These are phyloP conservation scores for Backusella circina DNA, from an alignment of 192 early-diverging fungal species.

Conservation along the genomic window DNA sequence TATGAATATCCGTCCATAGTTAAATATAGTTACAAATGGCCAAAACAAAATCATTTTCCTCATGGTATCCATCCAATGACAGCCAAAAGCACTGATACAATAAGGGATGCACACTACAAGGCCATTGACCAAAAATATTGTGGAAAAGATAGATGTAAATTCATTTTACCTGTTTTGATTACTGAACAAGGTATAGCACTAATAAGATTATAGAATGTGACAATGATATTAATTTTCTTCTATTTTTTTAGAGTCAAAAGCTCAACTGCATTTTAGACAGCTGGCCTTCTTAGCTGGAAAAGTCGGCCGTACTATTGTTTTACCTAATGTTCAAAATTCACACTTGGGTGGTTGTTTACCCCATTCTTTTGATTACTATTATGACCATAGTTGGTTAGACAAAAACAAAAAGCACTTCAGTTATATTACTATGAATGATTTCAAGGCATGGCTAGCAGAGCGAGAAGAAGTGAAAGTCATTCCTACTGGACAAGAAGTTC, in stretches of 20 bases:
- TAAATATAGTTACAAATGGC: slow-evolving; percentile 8
- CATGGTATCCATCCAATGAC: not conserved
- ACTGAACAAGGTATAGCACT: slow-evolving; percentile 35
- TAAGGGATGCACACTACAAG: not conserved
- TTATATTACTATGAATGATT: slow-evolving; percentile 32
- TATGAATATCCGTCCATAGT: not conserved
- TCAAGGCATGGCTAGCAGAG: slow-evolving; percentile 28
- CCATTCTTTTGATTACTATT: slow-evolving; percentile 36
- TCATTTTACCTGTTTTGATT: slow-evolving; percentile 32
- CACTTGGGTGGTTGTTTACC: slow-evolving; percentile 33
- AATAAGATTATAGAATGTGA: not conserved
- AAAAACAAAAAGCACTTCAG: slow-evolving; percentile 25
- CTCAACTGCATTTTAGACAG: slow-evolving; percentile 38
- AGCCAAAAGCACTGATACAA: not conserved
- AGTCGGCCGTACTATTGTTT: slow-evolving; percentile 32
- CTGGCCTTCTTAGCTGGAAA: slow-evolving; percentile 29
- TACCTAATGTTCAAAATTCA: slow-evolving; percentile 38
- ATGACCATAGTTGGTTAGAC: slow-evolving; percentile 31
- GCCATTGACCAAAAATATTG: slow-evolving; percentile 30
- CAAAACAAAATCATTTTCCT: not conserved
- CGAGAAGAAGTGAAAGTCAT: not conserved
- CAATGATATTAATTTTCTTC: not conserved
- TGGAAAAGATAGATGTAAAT: slow-evolving; percentile 23
- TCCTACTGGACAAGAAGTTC: slow-evolving; percentile 26
- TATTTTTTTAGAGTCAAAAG: slow-evolving; percentile 34